phyloP scores from a whole-genome alignment of 192 early-diverging fungal genomes.

The Coemansia sp. region DNA sequence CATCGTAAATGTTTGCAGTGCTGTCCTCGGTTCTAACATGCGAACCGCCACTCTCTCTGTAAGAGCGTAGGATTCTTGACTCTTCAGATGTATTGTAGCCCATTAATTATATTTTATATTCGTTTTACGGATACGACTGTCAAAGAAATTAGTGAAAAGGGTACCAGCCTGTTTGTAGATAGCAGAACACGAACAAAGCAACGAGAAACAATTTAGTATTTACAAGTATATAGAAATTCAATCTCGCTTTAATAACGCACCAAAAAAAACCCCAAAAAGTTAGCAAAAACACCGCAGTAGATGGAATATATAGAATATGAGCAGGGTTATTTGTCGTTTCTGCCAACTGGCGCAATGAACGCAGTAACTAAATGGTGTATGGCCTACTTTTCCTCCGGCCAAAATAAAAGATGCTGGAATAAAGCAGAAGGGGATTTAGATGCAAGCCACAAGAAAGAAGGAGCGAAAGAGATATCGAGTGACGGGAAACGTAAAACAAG shows the following conservation, averaged over 20 bases:
- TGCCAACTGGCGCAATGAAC: background rate
- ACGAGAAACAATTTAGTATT: no score
- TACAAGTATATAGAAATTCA: no score
- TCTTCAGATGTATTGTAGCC: background rate
- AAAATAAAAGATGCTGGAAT: background rate
- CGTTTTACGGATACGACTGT: background rate
- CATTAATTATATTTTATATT: background rate
- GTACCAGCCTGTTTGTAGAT: background rate
- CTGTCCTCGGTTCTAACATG: background rate
- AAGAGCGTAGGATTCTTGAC: background rate
- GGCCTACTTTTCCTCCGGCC: background rate
- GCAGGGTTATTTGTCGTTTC: slow-evolving; percentile 6
- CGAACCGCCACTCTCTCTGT: background rate
- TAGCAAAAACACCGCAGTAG: background rate
- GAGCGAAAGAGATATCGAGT: background rate
- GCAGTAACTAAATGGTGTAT: background rate
- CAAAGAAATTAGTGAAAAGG: background rate
- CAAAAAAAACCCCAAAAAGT: no score
- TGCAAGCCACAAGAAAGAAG: background rate
- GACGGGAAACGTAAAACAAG: background rate
- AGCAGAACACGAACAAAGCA: no score
- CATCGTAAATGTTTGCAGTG: background rate
- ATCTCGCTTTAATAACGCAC: no score
- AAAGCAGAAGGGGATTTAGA: background rate
- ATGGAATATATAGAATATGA: background rate